Conservation (phyloP, 257 asterid species). For the Gentiana straminea region DNA sequence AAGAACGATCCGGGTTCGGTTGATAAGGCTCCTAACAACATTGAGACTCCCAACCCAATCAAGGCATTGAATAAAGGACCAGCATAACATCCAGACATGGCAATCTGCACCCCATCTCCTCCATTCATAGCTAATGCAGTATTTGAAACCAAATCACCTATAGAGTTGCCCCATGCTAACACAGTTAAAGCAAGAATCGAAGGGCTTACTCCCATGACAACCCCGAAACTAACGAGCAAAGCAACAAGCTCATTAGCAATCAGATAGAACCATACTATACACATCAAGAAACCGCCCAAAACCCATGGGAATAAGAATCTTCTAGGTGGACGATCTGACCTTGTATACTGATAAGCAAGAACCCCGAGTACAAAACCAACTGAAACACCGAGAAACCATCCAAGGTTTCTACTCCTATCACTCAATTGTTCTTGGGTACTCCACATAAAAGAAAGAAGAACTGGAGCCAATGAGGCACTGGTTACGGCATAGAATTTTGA, state of each 20-base stretch:
- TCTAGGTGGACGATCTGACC: slow-evolving; percentile 64
- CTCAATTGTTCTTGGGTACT: slow-evolving; percentile 35
- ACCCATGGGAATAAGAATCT: slow-evolving; percentile 74
- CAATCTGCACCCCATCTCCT: slow-evolving; percentile 85
- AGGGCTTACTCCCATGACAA: slow-evolving; percentile 62
- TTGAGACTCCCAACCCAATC: slow-evolving; percentile 75
- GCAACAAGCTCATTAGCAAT: slow-evolving; percentile 92
- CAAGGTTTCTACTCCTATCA: slow-evolving; percentile 28
- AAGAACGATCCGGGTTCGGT: slow-evolving; percentile 36
- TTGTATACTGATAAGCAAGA: slow-evolving; percentile 55
- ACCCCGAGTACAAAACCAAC: slow-evolving; percentile 44
- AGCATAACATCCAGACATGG: slow-evolving; percentile 94
- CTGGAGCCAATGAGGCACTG: slow-evolving; percentile 63
- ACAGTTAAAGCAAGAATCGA: slow-evolving; percentile 93
- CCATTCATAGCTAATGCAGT: slow-evolving; percentile 78
- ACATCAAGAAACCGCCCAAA: slow-evolving; percentile 80
- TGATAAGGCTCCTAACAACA: slow-evolving; percentile 84
- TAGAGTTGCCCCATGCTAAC: slow-evolving; percentile 98
- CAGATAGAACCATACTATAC: slow-evolving; percentile 95
- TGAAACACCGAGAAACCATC: slow-evolving; percentile 40
- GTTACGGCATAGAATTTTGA: slow-evolving; percentile 66
- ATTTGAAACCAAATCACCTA: slow-evolving; percentile 95
- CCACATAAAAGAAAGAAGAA: slow-evolving; percentile 67
- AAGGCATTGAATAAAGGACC: slow-evolving; percentile 97
- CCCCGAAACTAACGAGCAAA: slow-evolving; percentile 67